Evolutionary conservation across 2,329 filamentous ascomycete species (phyloP).

Genomic region (Zymoseptoria pseudotritici): DNA sequence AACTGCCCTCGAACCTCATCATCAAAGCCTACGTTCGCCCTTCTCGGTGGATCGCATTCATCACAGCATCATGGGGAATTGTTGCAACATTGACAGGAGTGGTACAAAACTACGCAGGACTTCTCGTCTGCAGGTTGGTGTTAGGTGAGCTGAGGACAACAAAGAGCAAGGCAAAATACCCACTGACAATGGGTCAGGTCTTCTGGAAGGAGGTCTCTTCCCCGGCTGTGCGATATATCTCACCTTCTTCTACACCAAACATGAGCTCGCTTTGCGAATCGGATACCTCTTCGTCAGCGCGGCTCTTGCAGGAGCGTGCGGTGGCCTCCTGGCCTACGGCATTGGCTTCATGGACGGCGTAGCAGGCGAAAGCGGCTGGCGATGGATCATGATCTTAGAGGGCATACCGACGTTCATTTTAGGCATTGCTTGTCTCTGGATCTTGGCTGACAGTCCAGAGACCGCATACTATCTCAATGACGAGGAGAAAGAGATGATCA

Average conservation of each 20-base stretch:
- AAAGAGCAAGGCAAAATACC: neutral
- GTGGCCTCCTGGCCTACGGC: conserved; percentile 65
- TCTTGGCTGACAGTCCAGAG: conserved; percentile 58
- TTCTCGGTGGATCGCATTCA: conserved; percentile 45
- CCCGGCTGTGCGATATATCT: conserved; percentile 62
- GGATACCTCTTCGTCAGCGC: conserved; percentile 66
- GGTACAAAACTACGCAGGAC: conserved; percentile 54
- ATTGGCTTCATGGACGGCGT: conserved; percentile 67
- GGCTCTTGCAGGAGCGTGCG: conserved; percentile 63
- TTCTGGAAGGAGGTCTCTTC: conserved; percentile 63
- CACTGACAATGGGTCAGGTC: conserved; percentile 27
- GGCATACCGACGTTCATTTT: conserved; percentile 50
- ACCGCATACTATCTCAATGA: conserved; percentile 54
- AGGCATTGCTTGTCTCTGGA: conserved; percentile 46
- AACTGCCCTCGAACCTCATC: conserved; percentile 41
- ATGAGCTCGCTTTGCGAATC: conserved; percentile 63
- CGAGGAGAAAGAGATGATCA: conserved; percentile 54
- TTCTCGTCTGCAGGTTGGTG: conserved; percentile 62
- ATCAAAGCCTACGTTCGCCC: conserved; percentile 38
- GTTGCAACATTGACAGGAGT: conserved; percentile 65
- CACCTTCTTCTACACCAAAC: conserved; percentile 69
- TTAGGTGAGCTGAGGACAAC: conserved; percentile 37
- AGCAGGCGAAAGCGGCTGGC: conserved; percentile 59
- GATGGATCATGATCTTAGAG: conserved; percentile 61
- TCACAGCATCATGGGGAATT: conserved; percentile 53